phyloP scores from a whole-genome alignment of 1,284 basidiomycete species.

The Cutaneotrichosporon daszewskae region DNA sequence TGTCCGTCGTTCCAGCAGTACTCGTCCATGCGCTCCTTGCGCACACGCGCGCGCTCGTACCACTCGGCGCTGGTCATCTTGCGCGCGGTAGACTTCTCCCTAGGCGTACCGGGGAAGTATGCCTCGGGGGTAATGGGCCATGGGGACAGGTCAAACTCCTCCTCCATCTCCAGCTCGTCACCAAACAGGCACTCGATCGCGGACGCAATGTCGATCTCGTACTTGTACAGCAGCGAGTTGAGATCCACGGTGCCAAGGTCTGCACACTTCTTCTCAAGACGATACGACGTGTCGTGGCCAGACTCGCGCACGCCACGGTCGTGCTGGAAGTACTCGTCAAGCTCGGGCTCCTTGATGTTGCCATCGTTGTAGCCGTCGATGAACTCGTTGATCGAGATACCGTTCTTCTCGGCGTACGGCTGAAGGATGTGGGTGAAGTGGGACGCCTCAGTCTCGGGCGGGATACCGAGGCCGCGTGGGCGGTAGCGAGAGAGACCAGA shows the following conservation, averaged over 20 bases:
- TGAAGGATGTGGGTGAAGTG: conserved; percentile 97
- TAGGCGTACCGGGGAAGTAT: conserved; percentile 53
- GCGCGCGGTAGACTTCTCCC: conserved; percentile 60
- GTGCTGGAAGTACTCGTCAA: conserved; percentile 97
- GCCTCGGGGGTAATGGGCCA: conserved; percentile 79
- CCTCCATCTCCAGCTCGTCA: conserved; percentile 81
- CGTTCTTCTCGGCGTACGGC: conserved; percentile 87
- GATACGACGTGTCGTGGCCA: conserved; percentile 95
- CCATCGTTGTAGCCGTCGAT: conserved; percentile 92
- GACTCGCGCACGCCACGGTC: conserved; percentile 91
- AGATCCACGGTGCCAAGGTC: conserved; percentile 95
- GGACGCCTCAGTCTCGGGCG: conserved; percentile 94
- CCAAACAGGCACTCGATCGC: conserved; percentile 92
- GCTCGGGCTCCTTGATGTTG: conserved; percentile 71
- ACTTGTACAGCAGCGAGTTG: conserved; percentile 79
- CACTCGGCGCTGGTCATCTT: conserved; percentile 75
- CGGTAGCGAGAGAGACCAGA: conserved; percentile 90
- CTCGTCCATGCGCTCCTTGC: conserved; percentile 80
- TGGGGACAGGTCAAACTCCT: conserved; percentile 83
- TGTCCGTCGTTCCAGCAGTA: conserved; percentile 97
- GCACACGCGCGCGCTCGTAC: conserved; percentile 78
- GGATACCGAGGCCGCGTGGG: conserved; percentile 91
- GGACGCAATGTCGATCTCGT: conserved; percentile 87
- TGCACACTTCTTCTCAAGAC: conserved; percentile 87
- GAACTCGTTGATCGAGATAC: conserved; percentile 94